A percentile compares a stretch with the other conserved stretches of the same genome.
Evolutionary conservation across 495 filamentous ascomycete genomes (phyloP).

Genomic region (Amphirosellinia nigrospora): DNA sequence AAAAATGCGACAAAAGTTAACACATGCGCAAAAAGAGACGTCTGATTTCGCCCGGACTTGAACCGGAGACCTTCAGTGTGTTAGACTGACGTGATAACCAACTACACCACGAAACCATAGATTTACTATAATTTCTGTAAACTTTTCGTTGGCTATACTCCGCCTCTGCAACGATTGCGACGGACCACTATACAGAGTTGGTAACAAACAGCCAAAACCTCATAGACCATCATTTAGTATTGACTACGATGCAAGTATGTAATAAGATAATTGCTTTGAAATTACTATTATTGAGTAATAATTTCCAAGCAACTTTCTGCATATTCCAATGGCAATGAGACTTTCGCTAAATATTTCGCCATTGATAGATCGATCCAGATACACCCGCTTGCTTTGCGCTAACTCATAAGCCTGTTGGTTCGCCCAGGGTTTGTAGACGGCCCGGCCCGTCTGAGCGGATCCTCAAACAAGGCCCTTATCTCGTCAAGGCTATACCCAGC

Average conservation of each 20-base stretch:
- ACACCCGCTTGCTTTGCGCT: neutral
- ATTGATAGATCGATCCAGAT: neutral
- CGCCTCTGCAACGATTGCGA: neutral
- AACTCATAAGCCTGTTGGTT: constrained; percentile 19
- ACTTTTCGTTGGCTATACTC: neutral
- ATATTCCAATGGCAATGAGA: neutral
- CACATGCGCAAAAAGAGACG: neutral
- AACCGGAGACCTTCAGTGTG: constrained; percentile 32
- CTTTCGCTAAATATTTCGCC: neutral
- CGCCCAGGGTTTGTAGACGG: constrained; percentile 26
- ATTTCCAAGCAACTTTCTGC: neutral
- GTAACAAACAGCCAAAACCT: too few species aligned
- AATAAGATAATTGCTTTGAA: neutral
- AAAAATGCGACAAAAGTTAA: neutral
- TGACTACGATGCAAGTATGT: neutral
- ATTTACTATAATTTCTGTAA: neutral
- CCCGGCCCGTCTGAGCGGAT: constrained; percentile 30
- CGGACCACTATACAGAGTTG: too few species aligned
- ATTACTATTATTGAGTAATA: neutral
- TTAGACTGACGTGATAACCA: constrained; percentile 32
- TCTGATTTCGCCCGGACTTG: constrained; percentile 31
- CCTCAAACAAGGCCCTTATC: constrained; percentile 34
- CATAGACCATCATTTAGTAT: neutral
- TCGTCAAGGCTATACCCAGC: constrained; percentile 34
- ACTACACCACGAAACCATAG: constrained; percentile 30